Evolutionary conservation across 805 yeast genomes (phyloP), one percentile per base, ranked within the genome.

Genomic region (Starmerella scarabaei): DNA sequence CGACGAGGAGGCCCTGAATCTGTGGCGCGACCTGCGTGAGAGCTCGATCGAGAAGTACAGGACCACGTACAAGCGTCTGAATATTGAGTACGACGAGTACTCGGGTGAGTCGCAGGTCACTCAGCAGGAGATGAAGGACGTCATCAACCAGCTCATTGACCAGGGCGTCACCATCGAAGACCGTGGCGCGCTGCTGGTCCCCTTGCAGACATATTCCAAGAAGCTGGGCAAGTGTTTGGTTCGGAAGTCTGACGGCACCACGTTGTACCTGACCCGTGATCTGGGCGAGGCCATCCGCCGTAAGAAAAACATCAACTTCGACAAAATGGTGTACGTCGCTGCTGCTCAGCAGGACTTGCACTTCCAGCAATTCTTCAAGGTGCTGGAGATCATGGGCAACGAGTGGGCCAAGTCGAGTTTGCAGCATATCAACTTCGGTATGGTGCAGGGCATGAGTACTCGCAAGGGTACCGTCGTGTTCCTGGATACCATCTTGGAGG

Each of bases 391-490:
- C 63, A 72, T 88, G 80, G 95, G 83, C 34, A 75, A 70, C 60
- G 78, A 74, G 47, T 91, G 95, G 95, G 86, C 94, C 36, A 66
- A 73, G 48, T 7, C 26, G 9, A 71, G 69, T 43, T 67, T 88
- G 53, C 71, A 70, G 55, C 97, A 88, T 62, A 72, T 91, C 53
- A 88, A 80, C 65, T 91, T 86, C 53, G 99, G 99, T 62, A 80
- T 91, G 93, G 98, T 91, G 37, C 80, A 75, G 57, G 98, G 98
- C 53, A 91, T 91, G 99, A 80, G 94, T 21, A 91, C 98, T 43
- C 78, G 99, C 68, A 82, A 77, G 64, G 99, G 99, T 52, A 91
- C 94, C 27, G 99, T 91, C 47, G 97, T 91, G n/a, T 91, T 91
- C 71, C 71, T 91, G 55, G 95, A 91, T 63, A 80, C 75, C 56